Base-by-base conservation (phyloP, 805 yeast species). In the Yueomyces sp. region DNA sequence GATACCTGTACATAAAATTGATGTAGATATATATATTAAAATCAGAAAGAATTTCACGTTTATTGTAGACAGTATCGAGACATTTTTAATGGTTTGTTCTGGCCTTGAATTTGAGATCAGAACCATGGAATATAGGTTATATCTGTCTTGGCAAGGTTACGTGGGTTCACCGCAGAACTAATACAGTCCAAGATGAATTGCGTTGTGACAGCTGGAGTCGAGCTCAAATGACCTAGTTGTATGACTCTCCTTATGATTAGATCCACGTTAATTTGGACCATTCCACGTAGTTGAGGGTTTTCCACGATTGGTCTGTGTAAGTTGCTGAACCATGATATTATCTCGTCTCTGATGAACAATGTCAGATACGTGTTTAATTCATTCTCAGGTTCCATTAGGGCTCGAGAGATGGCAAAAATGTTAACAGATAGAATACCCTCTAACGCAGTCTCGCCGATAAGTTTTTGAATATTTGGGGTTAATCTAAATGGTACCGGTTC, bases 401-500 rank as follows among this genome's bases (percentile, higher is more conserved):
- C 88, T 56, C 85, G 76, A 1, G 96, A 92, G 57, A 90, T 85
- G 28, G 79, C 74, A 70, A 88, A 77, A 40, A 92, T 69, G 52
- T 87, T 78, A 46, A 86, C 86, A 2, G 96, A 79, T 49, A 87
- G 76, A 19, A 94, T 71, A 41, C 98, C 98, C 62, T 92, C 98
- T 54, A 87, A 66, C 4, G 87, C 85, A n/a, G 88, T 78, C 47
- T 88, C 94, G 41, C 98, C 97, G 67, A 92, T 86, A 56, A 92
- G 70, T 50, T 81, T 80, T 61, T 92, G 99, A 44, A 94, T 76
- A 58, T 94, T 92, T 26, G 99, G 98, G 4, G 98, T 90, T 56
- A 92, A 71, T 57, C 99, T 73, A 73, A 92, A 92, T 39, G 98
- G 97, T 41, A 92, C 96, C 49, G 87, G 77, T 59, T 92, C 99